Percentiles rank a stretch among this genome's conserved stretches.
Conservation (phyloP, 2,329 filamentous ascomycete genomes). For the Aspergillus fischeri region DNA sequence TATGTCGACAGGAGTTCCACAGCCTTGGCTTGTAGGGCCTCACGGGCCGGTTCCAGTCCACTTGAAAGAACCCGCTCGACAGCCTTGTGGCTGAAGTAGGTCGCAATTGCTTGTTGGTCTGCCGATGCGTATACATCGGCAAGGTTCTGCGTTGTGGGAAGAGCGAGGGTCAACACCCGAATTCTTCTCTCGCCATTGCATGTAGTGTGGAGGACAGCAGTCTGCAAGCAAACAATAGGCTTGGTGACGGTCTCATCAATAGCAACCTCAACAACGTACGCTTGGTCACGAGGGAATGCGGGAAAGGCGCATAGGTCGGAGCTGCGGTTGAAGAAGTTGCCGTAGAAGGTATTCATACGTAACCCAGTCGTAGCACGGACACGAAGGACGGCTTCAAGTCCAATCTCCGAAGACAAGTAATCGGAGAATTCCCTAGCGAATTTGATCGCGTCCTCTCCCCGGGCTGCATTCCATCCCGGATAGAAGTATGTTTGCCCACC, state of each 20-base stretch:
- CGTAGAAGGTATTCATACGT: constrained; percentile 96
- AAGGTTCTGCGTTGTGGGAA: constrained; percentile 87
- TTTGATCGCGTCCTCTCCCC: constrained; percentile 93
- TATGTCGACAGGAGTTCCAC: constrained; percentile 92
- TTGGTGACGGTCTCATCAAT: constrained; percentile 94
- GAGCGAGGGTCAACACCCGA: constrained; percentile 84
- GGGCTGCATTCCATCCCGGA: constrained; percentile 91
- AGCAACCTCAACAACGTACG: constrained; percentile 95
- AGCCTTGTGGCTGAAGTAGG: constrained; percentile 96
- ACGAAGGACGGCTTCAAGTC: constrained; percentile 89
- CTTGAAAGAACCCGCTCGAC: constrained; percentile 83
- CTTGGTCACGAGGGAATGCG: constrained; percentile 93
- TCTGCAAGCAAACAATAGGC: constrained; percentile 87
- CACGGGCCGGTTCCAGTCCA: constrained; percentile 84
- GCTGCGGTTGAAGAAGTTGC: constrained; percentile 98
- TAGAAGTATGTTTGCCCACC: constrained; percentile 99
- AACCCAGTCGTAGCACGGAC: constrained; percentile 92
- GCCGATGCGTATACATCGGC: constrained; percentile 92
- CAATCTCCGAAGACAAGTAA: constrained; percentile 94
- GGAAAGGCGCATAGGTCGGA: constrained; percentile 98
- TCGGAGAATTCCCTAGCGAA: constrained; percentile 96
- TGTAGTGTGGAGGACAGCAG: constrained; percentile 92
- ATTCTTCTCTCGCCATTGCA: constrained; percentile 97
- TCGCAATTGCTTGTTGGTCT: constrained; percentile 87
- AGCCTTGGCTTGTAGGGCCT: constrained; percentile 85